A percentile compares a stretch with the other conserved stretches of the same genome.
phyloP scores from a whole-genome alignment of 2,329 filamentous ascomycete genomes.

The Diaporthe helianthi region DNA sequence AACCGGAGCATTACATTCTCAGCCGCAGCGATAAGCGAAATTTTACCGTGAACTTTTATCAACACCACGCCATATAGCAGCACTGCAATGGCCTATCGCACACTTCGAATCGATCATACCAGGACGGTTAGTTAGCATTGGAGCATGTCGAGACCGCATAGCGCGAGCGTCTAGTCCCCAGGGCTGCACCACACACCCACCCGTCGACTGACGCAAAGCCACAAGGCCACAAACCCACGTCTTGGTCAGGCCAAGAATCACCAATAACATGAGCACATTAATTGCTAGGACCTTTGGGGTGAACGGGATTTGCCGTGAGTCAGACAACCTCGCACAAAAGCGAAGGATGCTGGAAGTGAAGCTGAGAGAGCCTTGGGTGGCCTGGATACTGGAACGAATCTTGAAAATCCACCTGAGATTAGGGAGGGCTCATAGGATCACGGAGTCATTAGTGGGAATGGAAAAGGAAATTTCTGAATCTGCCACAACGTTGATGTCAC shows the following conservation, averaged over 20 bases:
- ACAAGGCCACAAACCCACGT: not conserved
- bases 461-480: constrained; percentile 3
- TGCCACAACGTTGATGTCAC: not conserved
- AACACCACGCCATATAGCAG: not conserved
- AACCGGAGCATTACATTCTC: constrained; percentile 6
- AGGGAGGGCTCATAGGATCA: constrained; percentile 10
- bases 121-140: constrained; percentile 10
- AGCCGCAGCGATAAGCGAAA: not conserved
- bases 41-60: not conserved
- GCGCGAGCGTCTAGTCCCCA: constrained; percentile 8
- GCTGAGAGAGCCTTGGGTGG: not conserved
- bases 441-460: constrained; percentile 22
- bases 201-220: not conserved
- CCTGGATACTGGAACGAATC: not conserved
- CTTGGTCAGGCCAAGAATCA: not conserved
- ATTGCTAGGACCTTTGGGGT: not conserved
- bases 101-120: not conserved
- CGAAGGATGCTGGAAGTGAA: not conserved
- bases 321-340: constrained; percentile 3
- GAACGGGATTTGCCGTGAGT: not conserved
- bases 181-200: not conserved
- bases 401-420: constrained; percentile 16
- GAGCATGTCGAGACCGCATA: constrained; percentile 18
- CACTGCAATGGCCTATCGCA: not conserved
- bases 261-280: constrained; percentile 1